Conservation (phyloP, 805 yeast genomes). For the Yamadazyma nakazawae region DNA sequence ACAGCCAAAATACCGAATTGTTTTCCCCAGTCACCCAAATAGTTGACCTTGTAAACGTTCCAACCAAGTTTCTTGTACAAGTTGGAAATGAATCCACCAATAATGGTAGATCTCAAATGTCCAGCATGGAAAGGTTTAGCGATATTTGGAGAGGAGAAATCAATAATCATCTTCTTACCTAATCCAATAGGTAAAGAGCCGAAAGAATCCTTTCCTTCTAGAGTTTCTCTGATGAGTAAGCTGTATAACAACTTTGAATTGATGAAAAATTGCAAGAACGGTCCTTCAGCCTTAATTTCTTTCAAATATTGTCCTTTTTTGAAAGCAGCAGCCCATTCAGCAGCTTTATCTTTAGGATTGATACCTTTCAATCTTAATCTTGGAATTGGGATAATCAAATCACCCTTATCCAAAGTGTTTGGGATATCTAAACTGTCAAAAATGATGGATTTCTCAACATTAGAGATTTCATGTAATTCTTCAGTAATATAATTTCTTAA, state of each 20-base stretch:
- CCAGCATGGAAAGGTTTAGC: constrained; percentile 99
- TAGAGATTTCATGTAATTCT: constrained; percentile 70
- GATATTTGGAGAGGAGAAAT: constrained; percentile 96
- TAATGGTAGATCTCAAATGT: constrained; percentile 94
- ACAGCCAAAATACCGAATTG: constrained; percentile 96
- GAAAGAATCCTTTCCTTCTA: constrained; percentile 56
- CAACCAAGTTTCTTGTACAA: constrained; percentile 88
- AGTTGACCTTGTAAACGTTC: constrained; percentile 89
- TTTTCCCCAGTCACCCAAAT: constrained; percentile 99
- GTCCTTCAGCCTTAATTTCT: constrained; percentile 79
- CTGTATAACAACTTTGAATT: constrained; percentile 62
- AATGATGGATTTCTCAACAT: constrained; percentile 65
- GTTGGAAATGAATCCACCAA: constrained; percentile 92
- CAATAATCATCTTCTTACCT: constrained; percentile 74
- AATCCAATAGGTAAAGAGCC: constrained; percentile 76
- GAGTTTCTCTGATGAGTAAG: constrained; percentile 65
- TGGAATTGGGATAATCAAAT: constrained; percentile 87
- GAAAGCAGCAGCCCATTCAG: constrained; percentile 75
- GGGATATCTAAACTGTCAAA: constrained; percentile 89
- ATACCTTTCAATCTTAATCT: constrained; percentile 75
- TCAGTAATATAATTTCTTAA: constrained; percentile 86
- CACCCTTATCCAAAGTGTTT: constrained; percentile 83
- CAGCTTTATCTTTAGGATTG: constrained; percentile 69
- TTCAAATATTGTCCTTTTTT: constrained; percentile 67
- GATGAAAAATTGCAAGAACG: constrained; percentile 87